These are phyloP conservation scores for Symbiodinium natans DNA, from an alignment of 73 alveolate species.

Conservation along the genomic window DNA sequence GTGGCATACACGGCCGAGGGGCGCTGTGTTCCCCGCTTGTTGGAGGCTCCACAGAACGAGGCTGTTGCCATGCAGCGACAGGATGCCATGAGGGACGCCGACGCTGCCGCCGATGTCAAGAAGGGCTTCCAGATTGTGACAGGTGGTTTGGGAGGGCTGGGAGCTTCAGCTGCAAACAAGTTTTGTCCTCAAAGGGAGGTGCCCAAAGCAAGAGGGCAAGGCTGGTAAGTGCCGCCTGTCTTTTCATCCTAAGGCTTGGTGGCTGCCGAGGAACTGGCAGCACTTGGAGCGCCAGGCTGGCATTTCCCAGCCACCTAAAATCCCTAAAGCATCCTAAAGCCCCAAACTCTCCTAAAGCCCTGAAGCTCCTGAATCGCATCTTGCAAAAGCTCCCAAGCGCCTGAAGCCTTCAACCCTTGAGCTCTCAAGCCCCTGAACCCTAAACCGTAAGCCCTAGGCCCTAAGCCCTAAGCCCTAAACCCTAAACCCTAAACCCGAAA, in stretches of 20 bases:
- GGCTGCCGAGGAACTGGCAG: slow-evolving; percentile 68
- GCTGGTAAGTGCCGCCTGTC: too few species aligned
- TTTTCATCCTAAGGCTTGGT: slow-evolving; percentile 18
- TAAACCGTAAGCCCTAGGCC: background rate
- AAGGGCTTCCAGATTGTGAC: slow-evolving; percentile 58
- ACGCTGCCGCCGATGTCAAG: slow-evolving; percentile 20
- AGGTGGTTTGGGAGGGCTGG: slow-evolving; percentile 70
- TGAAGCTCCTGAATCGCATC: too few species aligned
- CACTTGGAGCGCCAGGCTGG: slow-evolving; percentile 76
- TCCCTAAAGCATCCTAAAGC: too few species aligned
- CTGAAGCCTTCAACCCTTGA: too few species aligned
- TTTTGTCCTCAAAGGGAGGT: too few species aligned
- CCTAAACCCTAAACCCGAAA: background rate
- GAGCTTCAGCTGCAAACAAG: background rate
- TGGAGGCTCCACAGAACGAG: slow-evolving; percentile 56
- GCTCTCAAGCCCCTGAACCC: too few species aligned
- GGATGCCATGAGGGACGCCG: slow-evolving; percentile 75
- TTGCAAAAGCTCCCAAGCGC: too few species aligned
- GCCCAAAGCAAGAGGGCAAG: too few species aligned
- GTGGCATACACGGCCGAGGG: background rate
- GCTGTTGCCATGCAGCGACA: slow-evolving; percentile 77
- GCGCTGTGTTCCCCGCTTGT: slow-evolving; percentile 49
- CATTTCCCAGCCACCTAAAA: background rate
- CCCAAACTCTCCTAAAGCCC: too few species aligned
- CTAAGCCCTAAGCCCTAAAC: background rate